Evolutionary conservation across 257 asterid genomes (phyloP).

Genomic region (Solanum medicagineum): DNA sequence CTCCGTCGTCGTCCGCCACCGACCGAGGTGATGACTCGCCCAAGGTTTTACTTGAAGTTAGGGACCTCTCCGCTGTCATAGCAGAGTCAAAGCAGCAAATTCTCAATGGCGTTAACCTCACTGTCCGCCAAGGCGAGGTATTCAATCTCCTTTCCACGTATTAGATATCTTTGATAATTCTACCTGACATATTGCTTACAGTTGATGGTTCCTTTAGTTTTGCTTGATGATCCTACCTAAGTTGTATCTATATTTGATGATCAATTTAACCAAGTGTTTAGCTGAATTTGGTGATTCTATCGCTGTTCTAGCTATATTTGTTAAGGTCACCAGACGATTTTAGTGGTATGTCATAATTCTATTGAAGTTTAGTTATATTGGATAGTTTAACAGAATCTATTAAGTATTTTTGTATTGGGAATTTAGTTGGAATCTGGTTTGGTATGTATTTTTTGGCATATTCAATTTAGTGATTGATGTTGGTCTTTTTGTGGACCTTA

Average conservation of each 20-base stretch:
- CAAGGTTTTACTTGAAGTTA: constrained; percentile 70
- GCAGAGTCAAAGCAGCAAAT: constrained; percentile 60
- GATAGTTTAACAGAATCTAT: background rate
- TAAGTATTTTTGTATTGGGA: background rate
- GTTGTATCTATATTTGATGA: background rate
- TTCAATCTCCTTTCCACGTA: background rate
- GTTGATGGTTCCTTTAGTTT: background rate
- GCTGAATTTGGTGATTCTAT: background rate
- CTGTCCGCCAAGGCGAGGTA: constrained; percentile 87
- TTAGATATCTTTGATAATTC: background rate
- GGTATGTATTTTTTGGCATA: background rate
- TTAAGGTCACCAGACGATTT: background rate
- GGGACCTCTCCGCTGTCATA: constrained; percentile 65
- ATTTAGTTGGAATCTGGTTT: background rate
- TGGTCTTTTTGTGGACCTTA: background rate
- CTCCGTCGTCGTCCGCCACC: constrained; percentile 38
- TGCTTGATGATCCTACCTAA: background rate
- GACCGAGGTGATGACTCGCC: constrained; percentile 18
- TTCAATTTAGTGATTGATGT: background rate
- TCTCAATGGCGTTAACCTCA: constrained; percentile 87
- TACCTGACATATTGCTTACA: background rate
- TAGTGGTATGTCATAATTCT: background rate
- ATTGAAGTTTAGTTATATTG: background rate
- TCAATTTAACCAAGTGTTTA: background rate
- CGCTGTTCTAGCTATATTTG: background rate